phyloP scores from a whole-genome alignment of 2,329 filamentous ascomycete species.

The Blastomyces silverae region DNA sequence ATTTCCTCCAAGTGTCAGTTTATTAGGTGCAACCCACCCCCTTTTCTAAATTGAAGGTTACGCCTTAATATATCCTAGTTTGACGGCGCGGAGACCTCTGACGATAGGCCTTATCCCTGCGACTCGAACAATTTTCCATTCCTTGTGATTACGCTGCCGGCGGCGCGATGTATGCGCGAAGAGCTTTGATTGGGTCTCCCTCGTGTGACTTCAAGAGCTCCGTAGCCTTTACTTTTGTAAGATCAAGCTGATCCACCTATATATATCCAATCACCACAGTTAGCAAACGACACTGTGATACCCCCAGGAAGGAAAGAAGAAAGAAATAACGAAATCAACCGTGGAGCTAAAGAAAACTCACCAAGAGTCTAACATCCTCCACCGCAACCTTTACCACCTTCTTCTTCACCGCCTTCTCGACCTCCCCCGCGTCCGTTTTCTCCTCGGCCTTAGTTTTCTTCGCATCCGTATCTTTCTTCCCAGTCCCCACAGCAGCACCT shows the following conservation, averaged over 20 bases:
- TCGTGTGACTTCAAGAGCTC: conserved; percentile 43
- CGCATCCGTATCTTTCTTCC: conserved; percentile 28
- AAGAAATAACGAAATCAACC: neutral
- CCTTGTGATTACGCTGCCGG: neutral
- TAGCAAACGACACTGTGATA: conserved; percentile 4
- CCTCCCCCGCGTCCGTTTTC: conserved; percentile 12
- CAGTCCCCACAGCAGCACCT: conserved; percentile 18
- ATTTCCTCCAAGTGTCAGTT: neutral
- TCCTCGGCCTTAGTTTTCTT: conserved; percentile 15
- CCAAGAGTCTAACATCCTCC: conserved; percentile 44
- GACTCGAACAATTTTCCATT: conserved; percentile 1
- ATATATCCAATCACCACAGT: conserved; percentile 20
- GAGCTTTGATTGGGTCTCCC: conserved; percentile 39
- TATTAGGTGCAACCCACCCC: neutral
- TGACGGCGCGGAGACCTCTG: neutral
- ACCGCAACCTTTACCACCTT: conserved; percentile 40
- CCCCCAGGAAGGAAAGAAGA: no score
- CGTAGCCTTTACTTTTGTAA: conserved; percentile 43
- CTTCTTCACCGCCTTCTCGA: conserved; percentile 34
- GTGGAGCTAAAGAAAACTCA: conserved; percentile 30
- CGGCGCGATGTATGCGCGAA: conserved; percentile 39
- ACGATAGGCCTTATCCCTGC: neutral
- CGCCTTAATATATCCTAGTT: neutral
- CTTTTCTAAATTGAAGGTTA: neutral
- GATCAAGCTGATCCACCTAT: conserved; percentile 42